phyloP scores from a whole-genome alignment of 768 basidiomycete species.

The Leccinellum albellum region DNA sequence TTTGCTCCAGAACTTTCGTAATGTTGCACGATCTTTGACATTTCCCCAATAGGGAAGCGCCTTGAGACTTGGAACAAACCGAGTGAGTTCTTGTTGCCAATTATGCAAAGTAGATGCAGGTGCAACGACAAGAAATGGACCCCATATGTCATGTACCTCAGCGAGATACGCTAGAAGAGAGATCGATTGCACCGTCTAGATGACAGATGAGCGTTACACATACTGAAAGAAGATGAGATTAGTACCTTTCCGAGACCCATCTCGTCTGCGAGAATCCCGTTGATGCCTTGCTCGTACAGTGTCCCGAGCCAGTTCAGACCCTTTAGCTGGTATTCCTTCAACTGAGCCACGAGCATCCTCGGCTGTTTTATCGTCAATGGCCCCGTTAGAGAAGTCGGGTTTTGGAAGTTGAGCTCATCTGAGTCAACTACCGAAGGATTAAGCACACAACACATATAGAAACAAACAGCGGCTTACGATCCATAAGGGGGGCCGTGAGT shows the following conservation, averaged over 20 bases:
- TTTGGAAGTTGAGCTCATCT: conserved; percentile 98
- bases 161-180: conserved; percentile 94
- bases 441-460: neutral
- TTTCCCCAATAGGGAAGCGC: conserved; percentile 98
- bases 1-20: conserved; percentile 97
- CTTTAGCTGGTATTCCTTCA: conserved; percentile 98
- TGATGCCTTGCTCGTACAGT: conserved; percentile 98
- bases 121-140: conserved; percentile 96
- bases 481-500: conserved; percentile 53
- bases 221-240: conserved; percentile 8
- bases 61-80: conserved; percentile 91
- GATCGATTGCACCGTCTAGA: conserved; percentile 94
- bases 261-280: conserved; percentile 98
- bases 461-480: conserved; percentile 48
- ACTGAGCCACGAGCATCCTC: conserved; percentile 90
- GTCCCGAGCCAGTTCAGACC: conserved; percentile 98
- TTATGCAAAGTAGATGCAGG: conserved; percentile 97
- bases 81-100: conserved; percentile 97
- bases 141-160: conserved; percentile 98
- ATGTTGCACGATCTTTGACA: conserved; percentile 89
- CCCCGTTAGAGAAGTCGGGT: conserved; percentile 87
- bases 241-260: conserved; percentile 90
- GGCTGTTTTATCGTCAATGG: conserved; percentile 87
- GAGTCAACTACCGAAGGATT: conserved; percentile 65
- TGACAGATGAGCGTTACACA: neutral